phyloP scores from a whole-genome alignment of 192 early-diverging fungal species.

The Lobosporangium transversale region DNA sequence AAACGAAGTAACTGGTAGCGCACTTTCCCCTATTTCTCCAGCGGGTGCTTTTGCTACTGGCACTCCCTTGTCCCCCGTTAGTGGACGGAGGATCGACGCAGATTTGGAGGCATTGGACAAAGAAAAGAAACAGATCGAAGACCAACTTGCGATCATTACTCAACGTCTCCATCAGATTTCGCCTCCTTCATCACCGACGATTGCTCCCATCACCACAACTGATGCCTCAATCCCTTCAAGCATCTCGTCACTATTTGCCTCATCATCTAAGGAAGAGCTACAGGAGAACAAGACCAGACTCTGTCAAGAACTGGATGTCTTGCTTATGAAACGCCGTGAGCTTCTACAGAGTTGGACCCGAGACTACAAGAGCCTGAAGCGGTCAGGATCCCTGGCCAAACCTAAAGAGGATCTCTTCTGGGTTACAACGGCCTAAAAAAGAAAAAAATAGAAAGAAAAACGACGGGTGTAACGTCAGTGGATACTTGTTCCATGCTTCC shows the following conservation, averaged over 20 bases:
- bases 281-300: constrained; percentile 20
- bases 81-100: constrained; percentile 48
- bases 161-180: constrained; percentile 23
- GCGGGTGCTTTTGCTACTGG: background rate
- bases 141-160: constrained; percentile 29
- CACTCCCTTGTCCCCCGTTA: constrained; percentile 16
- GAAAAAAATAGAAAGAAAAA: no score
- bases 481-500: no score
- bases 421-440: constrained; percentile 47
- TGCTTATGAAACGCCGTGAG: constrained; percentile 40
- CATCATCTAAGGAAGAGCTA: constrained; percentile 22
- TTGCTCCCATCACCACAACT: background rate
- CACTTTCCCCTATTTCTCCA: background rate
- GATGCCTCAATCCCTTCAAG: no score
- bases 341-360: constrained; percentile 48
- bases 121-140: constrained; percentile 43
- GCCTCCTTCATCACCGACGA: constrained; percentile 9
- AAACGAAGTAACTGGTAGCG: background rate
- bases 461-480: no score
- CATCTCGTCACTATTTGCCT: background rate
- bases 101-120: constrained; percentile 36
- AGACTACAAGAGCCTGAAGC: constrained; percentile 50
- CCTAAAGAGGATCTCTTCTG: constrained; percentile 37
- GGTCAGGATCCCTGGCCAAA: constrained; percentile 43
- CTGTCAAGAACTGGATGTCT: constrained; percentile 21